These are phyloP conservation scores for Colletotrichum orchidophilum DNA, from an alignment of 2,329 filamentous ascomycete genomes.

Conservation along the genomic window DNA sequence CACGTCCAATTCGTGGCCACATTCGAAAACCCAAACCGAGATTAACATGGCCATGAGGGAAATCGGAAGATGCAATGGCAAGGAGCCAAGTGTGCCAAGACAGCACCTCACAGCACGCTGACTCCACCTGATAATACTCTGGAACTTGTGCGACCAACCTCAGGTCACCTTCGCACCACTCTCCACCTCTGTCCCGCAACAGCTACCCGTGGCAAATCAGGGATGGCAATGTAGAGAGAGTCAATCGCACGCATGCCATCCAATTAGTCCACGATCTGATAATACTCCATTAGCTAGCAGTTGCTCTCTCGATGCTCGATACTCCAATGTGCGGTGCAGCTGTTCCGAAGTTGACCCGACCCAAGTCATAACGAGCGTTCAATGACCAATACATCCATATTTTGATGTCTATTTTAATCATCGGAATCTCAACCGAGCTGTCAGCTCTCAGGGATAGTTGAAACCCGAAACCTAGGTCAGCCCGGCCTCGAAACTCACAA, in stretches of 20 bases:
- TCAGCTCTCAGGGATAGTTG: background rate
- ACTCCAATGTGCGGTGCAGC: background rate
- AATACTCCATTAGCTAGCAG: background rate
- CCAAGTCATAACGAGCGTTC: background rate
- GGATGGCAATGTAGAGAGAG: background rate
- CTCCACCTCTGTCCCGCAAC: background rate
- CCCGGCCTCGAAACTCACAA: conserved; percentile 4
- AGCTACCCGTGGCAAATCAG: background rate
- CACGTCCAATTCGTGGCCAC: background rate
- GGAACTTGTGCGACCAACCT: background rate
- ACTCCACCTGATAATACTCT: background rate
- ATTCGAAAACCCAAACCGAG: background rate
- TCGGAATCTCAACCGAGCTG: background rate
- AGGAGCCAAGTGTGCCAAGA: background rate
- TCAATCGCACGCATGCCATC: background rate
- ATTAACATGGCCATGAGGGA: background rate
- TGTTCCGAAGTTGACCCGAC: background rate
- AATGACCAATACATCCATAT: background rate
- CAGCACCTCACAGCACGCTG: background rate
- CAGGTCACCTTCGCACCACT: background rate
- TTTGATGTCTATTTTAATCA: background rate
- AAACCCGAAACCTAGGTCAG: background rate
- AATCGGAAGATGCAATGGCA: background rate
- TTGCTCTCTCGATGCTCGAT: background rate
- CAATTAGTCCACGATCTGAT: background rate